Evolutionary conservation across 257 asterid genomes (phyloP), one percentile per base, ranked within the genome.

Genomic region (Solanum ahanhuiri): DNA sequence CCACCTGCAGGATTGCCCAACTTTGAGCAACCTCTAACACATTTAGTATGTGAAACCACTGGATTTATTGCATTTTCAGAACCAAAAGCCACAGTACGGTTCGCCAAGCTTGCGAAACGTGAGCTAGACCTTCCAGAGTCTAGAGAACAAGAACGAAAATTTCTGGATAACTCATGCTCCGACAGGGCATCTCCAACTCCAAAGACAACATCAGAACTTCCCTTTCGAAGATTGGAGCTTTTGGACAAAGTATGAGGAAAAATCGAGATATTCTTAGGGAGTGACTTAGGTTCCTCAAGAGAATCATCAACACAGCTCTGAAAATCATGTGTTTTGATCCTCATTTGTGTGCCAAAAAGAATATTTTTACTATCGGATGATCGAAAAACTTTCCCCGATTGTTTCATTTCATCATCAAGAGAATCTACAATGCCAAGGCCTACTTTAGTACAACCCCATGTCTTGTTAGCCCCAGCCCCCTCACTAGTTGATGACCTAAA

Each of bases 351-450:
- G 82, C 95, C 95, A 73, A 93, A 89, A 89, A 92, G 87, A 88
- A 93, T 91, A 72, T 60, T 94, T 83, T 91, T 95, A 88, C 97
- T 91, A 86, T 90, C 92, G 12, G 94, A 90, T 18, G 93, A 87
- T 43, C 81, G 86, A 31, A 90, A 66, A 85, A 84, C 89, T 69
- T 90, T 92, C 86, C 92, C 94, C 0, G 83, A 82, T 23, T 85
- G 88, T 86, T 88, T 88, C 81, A 85, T 85, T 70, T 91, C 93
- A n/a, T 88, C 87, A 79, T 93, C 98, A 63, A 95, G 97, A 81
- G 98, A 91, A 89, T 97, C 96, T 71, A 95, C 86, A 84, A 97
- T 95, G 91, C 99, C 89, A 81, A 97, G 93, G 72, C 99, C 99
- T 72, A 96, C 98, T 93, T 95, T 95, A 88, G 87, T 85, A 70